Percentiles rank a stretch among this genome's conserved stretches.
phyloP scores from a whole-genome alignment of 805 yeast genomes.

The Kodamaea neixiangensis region DNA sequence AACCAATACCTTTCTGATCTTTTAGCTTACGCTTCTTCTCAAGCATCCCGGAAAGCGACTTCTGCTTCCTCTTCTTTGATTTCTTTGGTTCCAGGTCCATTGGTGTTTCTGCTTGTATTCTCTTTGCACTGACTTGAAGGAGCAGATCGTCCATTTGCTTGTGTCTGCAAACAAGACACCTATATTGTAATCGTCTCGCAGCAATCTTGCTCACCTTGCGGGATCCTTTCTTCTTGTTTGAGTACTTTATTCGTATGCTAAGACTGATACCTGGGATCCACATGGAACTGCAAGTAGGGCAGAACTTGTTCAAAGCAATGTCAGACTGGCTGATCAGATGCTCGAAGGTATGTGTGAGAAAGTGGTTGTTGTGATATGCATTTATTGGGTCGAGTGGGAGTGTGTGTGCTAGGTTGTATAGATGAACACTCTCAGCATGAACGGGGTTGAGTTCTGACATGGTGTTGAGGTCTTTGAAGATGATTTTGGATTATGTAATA shows the following conservation, averaged over 20 bases:
- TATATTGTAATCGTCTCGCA: constrained; percentile 15
- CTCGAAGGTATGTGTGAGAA: constrained; percentile 22
- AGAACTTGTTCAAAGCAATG: constrained; percentile 25
- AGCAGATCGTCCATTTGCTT: constrained; percentile 14
- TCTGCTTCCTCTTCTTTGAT: constrained; percentile 45
- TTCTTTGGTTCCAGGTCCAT: constrained; percentile 41
- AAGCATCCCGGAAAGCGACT: constrained; percentile 43
- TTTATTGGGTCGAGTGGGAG: constrained; percentile 27
- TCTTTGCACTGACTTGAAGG: constrained; percentile 12
- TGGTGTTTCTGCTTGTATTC: constrained; percentile 7
- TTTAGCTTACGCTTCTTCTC: constrained; percentile 42
- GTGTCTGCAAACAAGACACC: constrained; percentile 23
- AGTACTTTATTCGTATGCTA: constrained; percentile 23
- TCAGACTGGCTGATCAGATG: constrained; percentile 33
- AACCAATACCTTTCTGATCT: constrained; percentile 26
- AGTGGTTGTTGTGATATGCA: constrained; percentile 24
- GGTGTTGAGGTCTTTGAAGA: not conserved
- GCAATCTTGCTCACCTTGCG: constrained; percentile 6
- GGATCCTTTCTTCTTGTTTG: constrained; percentile 8
- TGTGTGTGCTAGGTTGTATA: constrained; percentile 32
- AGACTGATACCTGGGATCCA: constrained; percentile 38
- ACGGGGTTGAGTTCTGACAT: constrained; percentile 7
- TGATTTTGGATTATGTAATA: not conserved
- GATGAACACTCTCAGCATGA: constrained; percentile 28
- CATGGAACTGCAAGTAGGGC: constrained; percentile 33